These are phyloP conservation scores for Phytopythium kandeliae DNA, from an alignment of 352 stramenopile genomes.

Conservation along the genomic window DNA sequence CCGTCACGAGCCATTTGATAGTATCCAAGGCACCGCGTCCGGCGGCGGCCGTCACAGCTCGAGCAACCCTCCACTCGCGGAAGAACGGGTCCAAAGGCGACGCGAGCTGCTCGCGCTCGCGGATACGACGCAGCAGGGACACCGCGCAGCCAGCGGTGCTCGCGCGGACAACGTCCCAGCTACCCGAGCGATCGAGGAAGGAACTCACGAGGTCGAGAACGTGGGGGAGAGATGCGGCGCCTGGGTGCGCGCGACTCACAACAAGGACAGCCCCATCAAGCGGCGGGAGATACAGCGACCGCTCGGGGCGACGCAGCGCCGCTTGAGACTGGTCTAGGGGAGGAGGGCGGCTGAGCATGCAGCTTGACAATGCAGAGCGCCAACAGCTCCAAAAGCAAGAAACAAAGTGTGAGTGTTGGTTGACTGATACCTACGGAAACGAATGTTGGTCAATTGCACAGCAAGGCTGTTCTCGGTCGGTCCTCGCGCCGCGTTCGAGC, in stretches of 20 bases:
- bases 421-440: too few species aligned
- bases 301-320: not conserved
- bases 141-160: not conserved
- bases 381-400: too few species aligned
- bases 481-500: too few species aligned
- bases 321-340: not conserved
- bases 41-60: not conserved
- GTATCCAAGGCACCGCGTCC: not conserved
- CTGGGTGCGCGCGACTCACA: not conserved
- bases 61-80: constrained; percentile 1
- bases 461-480: too few species aligned
- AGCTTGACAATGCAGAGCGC: too few species aligned
- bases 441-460: too few species aligned
- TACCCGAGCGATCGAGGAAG: not conserved
- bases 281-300: not conserved
- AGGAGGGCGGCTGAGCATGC: not conserved
- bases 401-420: too few species aligned
- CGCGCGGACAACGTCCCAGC: not conserved
- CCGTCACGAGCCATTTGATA: not conserved
- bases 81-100: constrained; percentile 1
- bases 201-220: not conserved
- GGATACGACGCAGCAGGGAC: not conserved
- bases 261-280: not conserved
- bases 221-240: not conserved
- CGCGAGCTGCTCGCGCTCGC: not conserved